Base-by-base conservation (phyloP, 306 rosid genomes). In the Citrullus colocynthis region DNA sequence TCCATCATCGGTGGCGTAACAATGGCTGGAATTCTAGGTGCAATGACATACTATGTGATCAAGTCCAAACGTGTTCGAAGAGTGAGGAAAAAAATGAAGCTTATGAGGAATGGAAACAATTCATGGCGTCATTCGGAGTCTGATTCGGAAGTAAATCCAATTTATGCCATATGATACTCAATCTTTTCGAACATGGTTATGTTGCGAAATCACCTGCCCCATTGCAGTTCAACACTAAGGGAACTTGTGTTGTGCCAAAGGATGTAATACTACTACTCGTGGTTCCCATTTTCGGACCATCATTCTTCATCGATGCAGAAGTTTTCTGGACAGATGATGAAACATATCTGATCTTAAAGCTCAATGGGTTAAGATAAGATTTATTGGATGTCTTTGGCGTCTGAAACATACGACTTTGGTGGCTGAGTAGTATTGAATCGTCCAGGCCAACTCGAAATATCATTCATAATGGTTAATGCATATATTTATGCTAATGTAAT, bases 31-130 rank as follows among this genome's bases (percentile, higher is more conserved):
- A 88, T 94, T 79, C 89, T 94, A 56, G 82, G 91, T 41, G 79
- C 87, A 80, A 94, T 94, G 98, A 91, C 98, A 63, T 94, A 85
- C 76, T 90, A 79, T 45, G 98, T 91, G 83, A 79, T 91, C 7
- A 91, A 90, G 87, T 83, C 83, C 48, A 94, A 90, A 64, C 89
- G 83, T 6, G 11, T 6, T 6, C 85, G 91, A 14, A 91, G 84
- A 77, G 83, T 45, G 80, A 80, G 93, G 81, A 94, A 88, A 89
- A 91, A 54, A 70, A 84, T 78, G 73, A 90, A 93, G 84, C 18
- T 62, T 0, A 56, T 80, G 3, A 84, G 83, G 81, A 64, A 13
- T 28, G 82, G 77, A 78, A 78, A 34, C 57, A 3, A 49, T 55
- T 80, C 83, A 9, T 52, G 64, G 78, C 84, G 15, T 41, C 72